These are phyloP conservation scores for Noccaea caerulescens DNA, from an alignment of 345 rosid species.

Conservation along the genomic window DNA sequence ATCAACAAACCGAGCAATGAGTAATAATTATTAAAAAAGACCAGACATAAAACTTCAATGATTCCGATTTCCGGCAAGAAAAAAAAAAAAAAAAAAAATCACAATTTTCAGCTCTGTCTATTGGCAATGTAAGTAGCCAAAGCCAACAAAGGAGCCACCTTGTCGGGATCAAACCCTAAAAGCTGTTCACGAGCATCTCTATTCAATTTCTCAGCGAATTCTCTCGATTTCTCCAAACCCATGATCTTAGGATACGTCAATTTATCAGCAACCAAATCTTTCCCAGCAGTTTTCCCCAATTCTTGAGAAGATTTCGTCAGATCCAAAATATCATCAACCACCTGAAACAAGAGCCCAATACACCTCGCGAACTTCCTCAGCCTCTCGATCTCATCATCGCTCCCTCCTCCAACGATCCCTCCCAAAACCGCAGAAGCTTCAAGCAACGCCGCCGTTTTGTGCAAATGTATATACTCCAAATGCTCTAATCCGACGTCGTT, in stretches of 20 bases:
- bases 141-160: conserved; percentile 88
- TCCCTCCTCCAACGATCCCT: conserved; percentile 80
- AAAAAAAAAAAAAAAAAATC: not conserved
- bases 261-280: conserved; percentile 88
- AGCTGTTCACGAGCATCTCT: conserved; percentile 71
- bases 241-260: conserved; percentile 80
- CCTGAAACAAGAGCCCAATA: conserved; percentile 86
- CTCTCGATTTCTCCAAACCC: conserved; percentile 77
- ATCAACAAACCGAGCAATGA: no score
- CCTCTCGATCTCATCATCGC: conserved; percentile 68
- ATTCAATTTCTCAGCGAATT: conserved; percentile 71
- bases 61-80: conserved; percentile 17
- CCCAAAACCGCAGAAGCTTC: conserved; percentile 85
- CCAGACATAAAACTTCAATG: not conserved
- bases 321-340: conserved; percentile 95
- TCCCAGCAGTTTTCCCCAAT: conserved; percentile 93
- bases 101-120: conserved; percentile 65
- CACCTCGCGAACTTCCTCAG: conserved; percentile 72
- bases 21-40: not conserved
- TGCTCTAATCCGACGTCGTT: conserved; percentile 62
- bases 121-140: conserved; percentile 82
- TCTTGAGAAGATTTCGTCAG: conserved; percentile 81
- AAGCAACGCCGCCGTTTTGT: conserved; percentile 82
- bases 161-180: conserved; percentile 60
- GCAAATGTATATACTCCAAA: conserved; percentile 84